Evolutionary conservation across 2,329 filamentous ascomycete genomes (phyloP).

Genomic region (Knufia fluminis): DNA sequence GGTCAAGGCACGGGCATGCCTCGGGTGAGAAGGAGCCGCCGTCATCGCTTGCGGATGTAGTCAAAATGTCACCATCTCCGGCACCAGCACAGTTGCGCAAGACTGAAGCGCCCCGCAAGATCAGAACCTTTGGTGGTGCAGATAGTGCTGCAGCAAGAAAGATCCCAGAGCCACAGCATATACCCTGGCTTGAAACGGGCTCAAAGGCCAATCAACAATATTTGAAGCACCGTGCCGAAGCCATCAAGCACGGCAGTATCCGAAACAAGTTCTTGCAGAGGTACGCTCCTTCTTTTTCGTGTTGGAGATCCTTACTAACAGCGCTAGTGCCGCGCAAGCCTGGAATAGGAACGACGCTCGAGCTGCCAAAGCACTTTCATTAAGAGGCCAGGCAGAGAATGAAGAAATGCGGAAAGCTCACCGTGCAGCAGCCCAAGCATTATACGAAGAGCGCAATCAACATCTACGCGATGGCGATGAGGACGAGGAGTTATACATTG

Average conservation of each 20-base stretch:
- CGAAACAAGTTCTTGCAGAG: slow-evolving; percentile 96
- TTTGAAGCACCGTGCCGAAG: slow-evolving; percentile 86
- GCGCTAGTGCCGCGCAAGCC: slow-evolving; percentile 74
- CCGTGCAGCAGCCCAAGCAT: slow-evolving; percentile 77
- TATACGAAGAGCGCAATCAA: slow-evolving; percentile 91
- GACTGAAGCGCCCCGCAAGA: slow-evolving; percentile 51
- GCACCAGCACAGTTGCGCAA: slow-evolving; percentile 43
- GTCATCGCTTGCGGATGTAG: slow-evolving; percentile 81
- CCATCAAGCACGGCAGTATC: slow-evolving; percentile 92
- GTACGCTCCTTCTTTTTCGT: slow-evolving; percentile 38
- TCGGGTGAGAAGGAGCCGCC: slow-evolving; percentile 57
- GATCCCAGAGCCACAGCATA: slow-evolving; percentile 79
- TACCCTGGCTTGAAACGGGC: slow-evolving; percentile 94
- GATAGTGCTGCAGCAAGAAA: slow-evolving; percentile 65
- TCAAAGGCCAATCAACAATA: slow-evolving; percentile 86
- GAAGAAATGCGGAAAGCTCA: slow-evolving; percentile 96
- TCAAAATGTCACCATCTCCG: slow-evolving; percentile 91
- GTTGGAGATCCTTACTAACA: background rate
- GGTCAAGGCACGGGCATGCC: slow-evolving; percentile 69
- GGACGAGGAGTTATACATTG: slow-evolving; percentile 75
- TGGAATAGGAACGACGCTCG: slow-evolving; percentile 98
- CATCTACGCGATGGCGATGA: slow-evolving; percentile 42
- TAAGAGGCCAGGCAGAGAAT: slow-evolving; percentile 93
- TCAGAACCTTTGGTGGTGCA: slow-evolving; percentile 20
- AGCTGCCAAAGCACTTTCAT: slow-evolving; percentile 85